Evolutionary conservation across 192 early-diverging fungal species (phyloP), one percentile per base, ranked within the genome.

Genomic region (Glomus cerebriforme): DNA sequence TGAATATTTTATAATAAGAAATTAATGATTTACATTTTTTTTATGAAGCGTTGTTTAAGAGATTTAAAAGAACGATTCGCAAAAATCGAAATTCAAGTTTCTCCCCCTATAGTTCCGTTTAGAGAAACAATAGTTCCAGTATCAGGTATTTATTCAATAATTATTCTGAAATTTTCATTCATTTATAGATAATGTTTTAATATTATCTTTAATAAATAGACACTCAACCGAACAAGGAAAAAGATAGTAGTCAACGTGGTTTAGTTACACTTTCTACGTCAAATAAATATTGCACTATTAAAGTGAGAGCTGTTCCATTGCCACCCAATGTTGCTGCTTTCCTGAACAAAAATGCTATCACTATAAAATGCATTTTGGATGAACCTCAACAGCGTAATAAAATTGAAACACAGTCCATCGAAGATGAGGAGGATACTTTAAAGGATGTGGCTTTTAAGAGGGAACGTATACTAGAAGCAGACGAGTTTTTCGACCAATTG

Each of bases 51-150:
- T 17, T 99, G 97, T 79, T 83, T 99, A 72, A 94, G 93, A 58
- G 98, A 99, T 84, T 84, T 99, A 47, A 87, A 92, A 76, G 98
- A 99, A 82, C 86, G 95, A 9, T 99, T 96, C 86, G 98, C 97
- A 3, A 92, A 92, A 81, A 95, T 95, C 73, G 94, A 96, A 59
- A 96, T 99, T 77, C 93, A 96, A 79, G 95, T 94, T 19, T 98
- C 96, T 9, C 91, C 91, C 72, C 97, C 98, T 0, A 95, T 99
- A 81, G 97, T 99, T 2, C 97, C 97, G 43, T 99, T 97, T 86
- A 91, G 96, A 65, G 98, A 99, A 84, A 96, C 95, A 1, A 93
- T 99, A 35, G 92, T 92, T 29, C 83, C 82, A 69, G 70, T 75
- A 3, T 75, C 79, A 29, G 82, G 77, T 78, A 78, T 29, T 47